Conservation (phyloP, 2,329 filamentous ascomycete genomes). For the Colletotrichum filicis region DNA sequence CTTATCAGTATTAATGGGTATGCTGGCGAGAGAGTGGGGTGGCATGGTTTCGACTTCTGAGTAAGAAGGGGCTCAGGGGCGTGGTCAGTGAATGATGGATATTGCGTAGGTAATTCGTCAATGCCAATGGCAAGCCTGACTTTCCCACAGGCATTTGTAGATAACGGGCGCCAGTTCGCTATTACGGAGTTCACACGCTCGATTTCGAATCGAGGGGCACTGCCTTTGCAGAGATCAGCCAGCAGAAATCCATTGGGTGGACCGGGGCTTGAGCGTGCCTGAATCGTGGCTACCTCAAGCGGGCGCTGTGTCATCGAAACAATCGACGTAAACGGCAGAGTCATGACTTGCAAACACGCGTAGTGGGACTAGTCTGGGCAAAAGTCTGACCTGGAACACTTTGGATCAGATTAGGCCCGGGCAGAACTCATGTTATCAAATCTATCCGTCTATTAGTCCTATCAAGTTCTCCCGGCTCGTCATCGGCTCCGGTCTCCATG, state of each 20-base stretch:
- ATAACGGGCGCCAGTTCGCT: neutral
- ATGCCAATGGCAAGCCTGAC: too few species aligned
- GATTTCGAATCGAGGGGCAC: neutral
- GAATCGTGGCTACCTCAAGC: neutral
- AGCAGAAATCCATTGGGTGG: neutral
- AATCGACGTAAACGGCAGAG: neutral
- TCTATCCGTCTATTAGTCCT: neutral
- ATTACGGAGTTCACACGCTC: too few species aligned
- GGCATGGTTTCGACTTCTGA: neutral
- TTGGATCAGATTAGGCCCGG: neutral
- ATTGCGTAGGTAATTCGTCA: neutral
- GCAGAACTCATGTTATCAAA: too few species aligned
- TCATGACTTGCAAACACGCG: neutral
- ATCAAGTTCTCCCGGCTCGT: constrained; percentile 36
- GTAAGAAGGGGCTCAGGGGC: neutral
- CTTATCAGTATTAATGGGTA: constrained; percentile 19
- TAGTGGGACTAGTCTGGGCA: neutral
- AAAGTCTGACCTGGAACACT: neutral
- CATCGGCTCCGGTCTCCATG: constrained; percentile 35
- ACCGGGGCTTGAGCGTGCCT: neutral
- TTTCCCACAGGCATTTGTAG: neutral
- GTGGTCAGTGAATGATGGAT: neutral
- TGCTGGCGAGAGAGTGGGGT: neutral
- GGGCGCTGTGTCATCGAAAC: constrained; percentile 9
- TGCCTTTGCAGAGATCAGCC: neutral